Base-by-base conservation (phyloP, 805 yeast species). In the Candida oleophila region DNA sequence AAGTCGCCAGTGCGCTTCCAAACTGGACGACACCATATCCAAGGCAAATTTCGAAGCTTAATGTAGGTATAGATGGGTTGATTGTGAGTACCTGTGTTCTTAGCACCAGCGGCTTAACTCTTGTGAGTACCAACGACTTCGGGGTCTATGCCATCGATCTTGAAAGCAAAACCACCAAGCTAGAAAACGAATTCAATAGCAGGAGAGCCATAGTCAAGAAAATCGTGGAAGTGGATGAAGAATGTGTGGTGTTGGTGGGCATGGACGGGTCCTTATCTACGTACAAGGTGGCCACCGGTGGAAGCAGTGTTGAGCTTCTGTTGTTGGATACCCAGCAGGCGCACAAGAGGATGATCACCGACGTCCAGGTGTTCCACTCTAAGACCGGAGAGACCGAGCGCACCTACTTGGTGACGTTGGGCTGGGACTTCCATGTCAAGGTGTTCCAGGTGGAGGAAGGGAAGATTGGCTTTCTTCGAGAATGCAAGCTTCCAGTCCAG, bases 341-440 rank as follows among this genome's bases (percentile, higher is more conserved):
- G 12, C 76, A 73, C 46, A 50, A 55, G 20, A 60, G 70, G 39
- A 59, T 70, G 28, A 58, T 76, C 18, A 62, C 71, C 1, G 76
- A 73, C 44, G 68, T 73, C 22, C 68, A 66, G 48, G 38, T 20
- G 2, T 34, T 34, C 22, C 33, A 63, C 28, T 50, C 58, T 3
- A 22, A 42, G 1, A 47, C 48, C 35, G 51, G 52, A 1, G 58
- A 46, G 1, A 45, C 56, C 3, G 11, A 25, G 11, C 7, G 4
- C 39, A 66, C 68, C 16, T 74, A 69, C 51, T 53, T 84, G 18
- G 68, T 77, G 9, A 76, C 87, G 1, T 65, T 80, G 50, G 89
- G 90, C 2, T 76, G 84, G 77, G 91, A 85, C 61, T 64, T 69
- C 44, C 58, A 56, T 19, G 45, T 83, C 2, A 71, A 65, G 41